Conservation (phyloP, 2,329 filamentous ascomycete genomes). For the Magnaporthales sp. region DNA sequence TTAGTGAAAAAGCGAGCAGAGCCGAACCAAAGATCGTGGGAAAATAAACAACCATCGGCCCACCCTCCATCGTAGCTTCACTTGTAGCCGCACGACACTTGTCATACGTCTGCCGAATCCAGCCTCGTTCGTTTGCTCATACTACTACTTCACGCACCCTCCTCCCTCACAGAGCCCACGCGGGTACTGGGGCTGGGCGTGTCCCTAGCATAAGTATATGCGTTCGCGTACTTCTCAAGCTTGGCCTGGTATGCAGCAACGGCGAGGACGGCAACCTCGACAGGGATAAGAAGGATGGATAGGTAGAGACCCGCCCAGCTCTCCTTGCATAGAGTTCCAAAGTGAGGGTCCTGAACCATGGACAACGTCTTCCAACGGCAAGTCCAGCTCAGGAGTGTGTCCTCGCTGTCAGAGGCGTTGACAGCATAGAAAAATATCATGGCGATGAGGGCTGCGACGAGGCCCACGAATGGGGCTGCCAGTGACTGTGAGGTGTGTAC, state of each 20-base stretch:
- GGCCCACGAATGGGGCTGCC: constrained; percentile 30
- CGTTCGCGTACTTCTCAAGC: constrained; percentile 30
- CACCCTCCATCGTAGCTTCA: neutral
- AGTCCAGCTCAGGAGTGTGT: constrained; percentile 53
- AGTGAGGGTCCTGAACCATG: constrained; percentile 45
- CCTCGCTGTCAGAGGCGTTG: constrained; percentile 40
- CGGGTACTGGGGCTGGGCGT: constrained; percentile 19
- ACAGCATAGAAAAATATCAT: constrained; percentile 50
- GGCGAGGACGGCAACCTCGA: constrained; percentile 41
- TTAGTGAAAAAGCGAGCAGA: neutral
- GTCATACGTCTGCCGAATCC: neutral
- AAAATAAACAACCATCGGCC: neutral
- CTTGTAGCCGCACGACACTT: neutral
- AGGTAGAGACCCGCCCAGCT: constrained; percentile 45
- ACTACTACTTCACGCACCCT: neutral
- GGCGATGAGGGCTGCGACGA: constrained; percentile 39
- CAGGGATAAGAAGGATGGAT: constrained; percentile 45
- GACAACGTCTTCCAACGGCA: constrained; percentile 49
- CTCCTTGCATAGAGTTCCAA: constrained; percentile 47
- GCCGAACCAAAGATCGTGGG: neutral
- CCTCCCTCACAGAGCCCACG: constrained; percentile 5
- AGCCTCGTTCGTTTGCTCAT: neutral
- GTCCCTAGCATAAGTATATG: constrained; percentile 24
- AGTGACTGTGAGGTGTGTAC: constrained; percentile 28
- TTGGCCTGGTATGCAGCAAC: constrained; percentile 35